Evolutionary conservation across 768 basidiomycete species (phyloP).

Genomic region (Boletellus sp.): DNA sequence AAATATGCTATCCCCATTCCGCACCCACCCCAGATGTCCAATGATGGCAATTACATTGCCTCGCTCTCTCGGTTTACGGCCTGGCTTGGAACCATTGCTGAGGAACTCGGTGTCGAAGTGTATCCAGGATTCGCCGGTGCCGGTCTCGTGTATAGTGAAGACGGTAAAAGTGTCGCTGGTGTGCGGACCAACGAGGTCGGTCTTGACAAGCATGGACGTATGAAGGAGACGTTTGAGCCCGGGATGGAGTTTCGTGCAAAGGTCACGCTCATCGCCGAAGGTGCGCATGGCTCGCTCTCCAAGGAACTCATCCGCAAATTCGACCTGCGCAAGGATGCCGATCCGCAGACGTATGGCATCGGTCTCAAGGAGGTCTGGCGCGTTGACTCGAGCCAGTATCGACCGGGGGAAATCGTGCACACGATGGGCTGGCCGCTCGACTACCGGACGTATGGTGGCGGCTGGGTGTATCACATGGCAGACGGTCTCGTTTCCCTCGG

Average conservation of each 20-base stretch:
- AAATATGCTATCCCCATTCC: constrained; percentile 75
- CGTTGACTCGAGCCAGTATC: constrained; percentile 58
- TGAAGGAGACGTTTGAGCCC: constrained; percentile 89
- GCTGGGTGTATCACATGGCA: constrained; percentile 95
- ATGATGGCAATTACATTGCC: constrained; percentile 89
- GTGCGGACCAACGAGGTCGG: constrained; percentile 94
- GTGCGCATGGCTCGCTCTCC: constrained; percentile 87
- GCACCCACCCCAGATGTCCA: constrained; percentile 96
- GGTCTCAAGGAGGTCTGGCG: constrained; percentile 98
- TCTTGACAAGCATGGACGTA: constrained; percentile 66
- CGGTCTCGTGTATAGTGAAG: constrained; percentile 65
- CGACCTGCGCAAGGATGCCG: constrained; percentile 56
- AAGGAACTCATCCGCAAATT: constrained; percentile 77
- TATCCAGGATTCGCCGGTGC: constrained; percentile 98
- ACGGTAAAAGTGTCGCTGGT: constrained; percentile 45
- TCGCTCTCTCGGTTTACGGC: constrained; percentile 86
- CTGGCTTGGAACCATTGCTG: constrained; percentile 86
- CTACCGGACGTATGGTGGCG: constrained; percentile 75
- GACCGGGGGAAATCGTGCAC: constrained; percentile 79
- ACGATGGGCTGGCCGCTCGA: constrained; percentile 93
- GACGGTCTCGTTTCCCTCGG: constrained; percentile 87
- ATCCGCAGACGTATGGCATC: constrained; percentile 94
- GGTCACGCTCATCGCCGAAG: constrained; percentile 90
- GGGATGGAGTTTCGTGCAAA: constrained; percentile 95
- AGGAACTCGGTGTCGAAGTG: constrained; percentile 85